Evolutionary conservation across 805 yeast species (phyloP).

Genomic region (Ogataea ganodermae): DNA sequence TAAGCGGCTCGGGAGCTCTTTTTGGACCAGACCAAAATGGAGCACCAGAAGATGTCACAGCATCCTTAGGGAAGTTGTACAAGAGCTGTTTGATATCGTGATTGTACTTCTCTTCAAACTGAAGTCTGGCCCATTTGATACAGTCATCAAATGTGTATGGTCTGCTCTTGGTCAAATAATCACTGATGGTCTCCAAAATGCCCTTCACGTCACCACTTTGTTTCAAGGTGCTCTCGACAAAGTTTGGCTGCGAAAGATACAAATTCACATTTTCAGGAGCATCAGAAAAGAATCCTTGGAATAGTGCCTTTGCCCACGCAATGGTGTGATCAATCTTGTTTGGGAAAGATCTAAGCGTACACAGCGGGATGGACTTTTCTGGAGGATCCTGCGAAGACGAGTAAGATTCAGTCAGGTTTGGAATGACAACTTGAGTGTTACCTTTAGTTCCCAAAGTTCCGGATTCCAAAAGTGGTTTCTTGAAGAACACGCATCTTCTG

Average conservation of each 20-base stretch:
- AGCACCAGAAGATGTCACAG: conserved; percentile 84
- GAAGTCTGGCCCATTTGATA: conserved; percentile 89
- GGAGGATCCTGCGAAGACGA: conserved; percentile 98
- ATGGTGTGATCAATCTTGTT: conserved; percentile 97
- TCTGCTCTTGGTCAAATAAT: conserved; percentile 66
- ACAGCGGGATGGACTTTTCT: conserved; percentile 93
- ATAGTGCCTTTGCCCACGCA: conserved; percentile 97
- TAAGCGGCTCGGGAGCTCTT: conserved; percentile 89
- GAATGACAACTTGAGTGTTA: conserved; percentile 94
- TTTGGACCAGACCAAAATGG: conserved; percentile 99
- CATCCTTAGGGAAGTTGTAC: conserved; percentile 93
- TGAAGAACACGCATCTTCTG: conserved; percentile 91
- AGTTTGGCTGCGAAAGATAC: conserved; percentile 88
- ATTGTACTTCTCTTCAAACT: conserved; percentile 82
- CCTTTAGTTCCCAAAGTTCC: conserved; percentile 99
- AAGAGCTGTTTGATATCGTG: conserved; percentile 88
- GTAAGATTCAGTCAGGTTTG: conserved; percentile 91
- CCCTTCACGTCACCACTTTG: conserved; percentile 92
- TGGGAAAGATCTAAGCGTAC: conserved; percentile 97
- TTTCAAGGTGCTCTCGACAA: conserved; percentile 86
- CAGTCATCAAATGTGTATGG: conserved; percentile 93
- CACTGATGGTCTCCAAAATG: conserved; percentile 75
- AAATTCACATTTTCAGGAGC: conserved; percentile 92
- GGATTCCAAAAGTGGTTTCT: conserved; percentile 88
- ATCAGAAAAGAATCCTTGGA: conserved; percentile 88